A percentile compares a stretch with the other conserved stretches of the same genome.
phyloP scores from a whole-genome alignment of 148 eudicot genomes.

The Arbutus unedo region DNA sequence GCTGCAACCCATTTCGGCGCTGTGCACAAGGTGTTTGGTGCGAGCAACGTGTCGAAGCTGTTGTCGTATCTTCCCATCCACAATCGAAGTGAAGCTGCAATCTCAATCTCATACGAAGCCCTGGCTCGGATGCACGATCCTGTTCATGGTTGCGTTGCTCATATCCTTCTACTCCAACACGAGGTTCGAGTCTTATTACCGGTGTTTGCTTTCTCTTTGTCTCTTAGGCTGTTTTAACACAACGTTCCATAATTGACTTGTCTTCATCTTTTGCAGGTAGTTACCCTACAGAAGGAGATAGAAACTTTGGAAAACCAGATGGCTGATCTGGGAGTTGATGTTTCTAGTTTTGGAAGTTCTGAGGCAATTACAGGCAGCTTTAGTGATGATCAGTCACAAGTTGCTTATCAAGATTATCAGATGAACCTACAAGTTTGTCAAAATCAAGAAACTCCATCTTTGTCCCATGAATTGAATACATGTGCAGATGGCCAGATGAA shows the following conservation, averaged over 20 bases:
- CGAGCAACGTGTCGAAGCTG: conserved; percentile 72
- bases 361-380: neutral
- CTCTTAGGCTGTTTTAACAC: neutral
- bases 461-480: neutral
- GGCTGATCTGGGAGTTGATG: conserved; percentile 24
- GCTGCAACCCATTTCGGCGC: conserved; percentile 60
- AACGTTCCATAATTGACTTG: no score
- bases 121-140: conserved; percentile 78
- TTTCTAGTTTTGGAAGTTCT: conserved; percentile 12
- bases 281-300: conserved; percentile 63
- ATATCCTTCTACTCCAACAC: conserved; percentile 69
- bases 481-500: neutral
- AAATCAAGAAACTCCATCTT: neutral
- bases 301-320: conserved; percentile 48
- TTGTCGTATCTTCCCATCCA: conserved; percentile 53
- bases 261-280: conserved; percentile 40
- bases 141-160: conserved; percentile 72
- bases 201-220: neutral
- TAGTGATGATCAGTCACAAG: neutral
- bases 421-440: neutral
- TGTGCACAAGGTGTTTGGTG: conserved; percentile 85
- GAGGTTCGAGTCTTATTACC: conserved; percentile 39
- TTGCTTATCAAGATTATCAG: neutral
- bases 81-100: conserved; percentile 56
- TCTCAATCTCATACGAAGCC: conserved; percentile 63